Percentiles rank a stretch among this genome's conserved stretches.
Conservation (phyloP, 176 grass and related monocot genomes). For the Triticum urartu region DNA sequence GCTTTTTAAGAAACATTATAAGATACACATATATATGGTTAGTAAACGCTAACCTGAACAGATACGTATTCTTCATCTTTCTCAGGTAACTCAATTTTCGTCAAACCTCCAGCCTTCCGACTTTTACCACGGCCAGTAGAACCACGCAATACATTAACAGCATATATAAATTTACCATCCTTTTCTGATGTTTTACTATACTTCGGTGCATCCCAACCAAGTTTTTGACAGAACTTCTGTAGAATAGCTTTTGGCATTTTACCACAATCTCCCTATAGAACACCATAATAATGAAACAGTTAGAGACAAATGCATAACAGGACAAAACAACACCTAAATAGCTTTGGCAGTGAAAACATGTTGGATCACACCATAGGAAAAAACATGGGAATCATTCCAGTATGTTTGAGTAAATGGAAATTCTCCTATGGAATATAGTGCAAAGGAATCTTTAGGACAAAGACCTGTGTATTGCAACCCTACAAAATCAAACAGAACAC, state of each 20-base stretch:
- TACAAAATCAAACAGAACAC: not conserved
- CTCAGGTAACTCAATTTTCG: conserved; percentile 69
- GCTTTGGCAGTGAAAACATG: not conserved
- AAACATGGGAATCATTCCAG: not conserved
- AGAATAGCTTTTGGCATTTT: conserved; percentile 83
- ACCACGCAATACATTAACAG: conserved; percentile 77
- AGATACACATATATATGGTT: conserved; percentile 17
- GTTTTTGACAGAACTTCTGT: conserved; percentile 87
- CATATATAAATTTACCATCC: conserved; percentile 72
- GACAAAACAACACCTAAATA: conserved; percentile 28
- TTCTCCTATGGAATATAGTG: not conserved
- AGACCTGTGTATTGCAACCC: not conserved
- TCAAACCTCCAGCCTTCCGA: conserved; percentile 91
- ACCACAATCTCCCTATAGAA: conserved; percentile 61
- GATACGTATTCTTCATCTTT: conserved; percentile 63
- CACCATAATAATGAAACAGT: conserved; percentile 15
- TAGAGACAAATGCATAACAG: conserved; percentile 19
- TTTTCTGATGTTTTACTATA: conserved; percentile 86
- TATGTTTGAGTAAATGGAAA: not conserved
- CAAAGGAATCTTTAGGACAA: not conserved
- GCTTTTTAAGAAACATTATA: conserved; percentile 3
- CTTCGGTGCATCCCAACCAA: conserved; percentile 92
- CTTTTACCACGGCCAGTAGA: conserved; percentile 89
- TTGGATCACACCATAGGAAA: not conserved
- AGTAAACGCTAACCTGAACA: conserved; percentile 62